Evolutionary conservation across 768 basidiomycete genomes (phyloP), one percentile per base, ranked within the genome.

Genomic region (Fistulinella prunicolor): DNA sequence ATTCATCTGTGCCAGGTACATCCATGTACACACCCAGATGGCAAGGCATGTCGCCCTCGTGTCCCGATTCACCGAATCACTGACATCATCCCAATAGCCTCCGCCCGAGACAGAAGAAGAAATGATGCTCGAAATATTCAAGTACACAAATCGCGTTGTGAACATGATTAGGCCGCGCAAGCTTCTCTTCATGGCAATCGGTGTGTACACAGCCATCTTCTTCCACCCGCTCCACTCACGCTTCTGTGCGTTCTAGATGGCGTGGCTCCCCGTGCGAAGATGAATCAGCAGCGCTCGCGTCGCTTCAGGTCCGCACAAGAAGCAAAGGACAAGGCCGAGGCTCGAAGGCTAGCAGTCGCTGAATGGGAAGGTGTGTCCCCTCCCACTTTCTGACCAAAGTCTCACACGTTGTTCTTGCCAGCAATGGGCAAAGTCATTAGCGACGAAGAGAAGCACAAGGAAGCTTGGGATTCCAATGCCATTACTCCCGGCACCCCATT

Each of bases 401-500:
- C 36, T 54, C 36, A 51, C 14, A 8, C 35, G 35, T 13, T 24
- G n/a, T 9, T n/a, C 37, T 35, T 39, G 26, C 32, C 46, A 93
- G 93, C 88, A n/a, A 92, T 96, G 94, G 95, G 95, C 8, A 93
- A 96, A 66, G 77, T 75, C 37, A 60, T 90, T 13, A 81, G 76
- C 20, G 92, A 94, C 21, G 86, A 88, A 36, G 91, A 91, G 47
- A 86, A 83, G 66, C 80, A 83, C 55, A 86, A 90, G 68, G 83
- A 86, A 62, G 70, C 88, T 1, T 99, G 96, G 96, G 96, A 99
- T 65, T 89, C 91, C 1, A 99, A 99, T 66, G 96, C 96, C 35
- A 99, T 99, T 62, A 99, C 96, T 0, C 96, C 96, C 13, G 96
- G 93, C 2, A 99, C 96, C 16, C 96, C 96, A 0, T 99, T 99